A percentile compares a stretch with the other conserved stretches of the same genome.
These are phyloP conservation scores for Pulicaria dysenterica DNA, from an alignment of 129 eudicot species.

Conservation along the genomic window DNA sequence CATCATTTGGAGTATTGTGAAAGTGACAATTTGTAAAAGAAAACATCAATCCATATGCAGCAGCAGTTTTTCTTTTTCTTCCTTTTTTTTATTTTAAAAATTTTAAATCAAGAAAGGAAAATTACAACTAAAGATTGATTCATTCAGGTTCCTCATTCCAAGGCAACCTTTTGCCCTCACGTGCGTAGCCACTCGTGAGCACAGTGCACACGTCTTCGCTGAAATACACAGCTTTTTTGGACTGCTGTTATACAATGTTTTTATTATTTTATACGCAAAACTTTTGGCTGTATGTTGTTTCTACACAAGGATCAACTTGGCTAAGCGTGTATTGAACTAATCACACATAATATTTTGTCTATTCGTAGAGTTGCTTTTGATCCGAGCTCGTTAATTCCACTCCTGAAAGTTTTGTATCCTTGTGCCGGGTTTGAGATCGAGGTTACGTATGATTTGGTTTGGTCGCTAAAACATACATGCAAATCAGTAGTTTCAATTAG, in stretches of 20 bases:
- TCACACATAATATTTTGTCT: neutral
- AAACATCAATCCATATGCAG: constrained; percentile 46
- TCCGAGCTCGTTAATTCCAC: too few relatives aligned
- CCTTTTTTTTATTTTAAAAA: neutral
- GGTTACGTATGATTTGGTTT: too few relatives aligned
- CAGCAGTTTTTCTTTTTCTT: constrained; percentile 17
- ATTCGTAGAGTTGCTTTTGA: too few relatives aligned
- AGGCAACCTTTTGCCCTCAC: constrained; percentile 30
- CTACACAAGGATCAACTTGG: constrained; percentile 11
- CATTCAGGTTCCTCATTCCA: constrained; percentile 44
- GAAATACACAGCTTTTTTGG: constrained; percentile 5
- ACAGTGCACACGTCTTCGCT: constrained; percentile 36
- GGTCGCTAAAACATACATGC: too few relatives aligned
- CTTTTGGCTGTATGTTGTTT: constrained; percentile 21
- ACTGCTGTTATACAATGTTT: neutral
- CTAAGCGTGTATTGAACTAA: neutral
- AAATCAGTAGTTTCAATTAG: too few relatives aligned
- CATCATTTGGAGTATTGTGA: constrained; percentile 34
- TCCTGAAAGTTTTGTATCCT: too few relatives aligned
- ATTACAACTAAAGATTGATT: constrained; percentile 23
- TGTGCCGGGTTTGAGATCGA: too few relatives aligned
- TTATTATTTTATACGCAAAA: neutral
- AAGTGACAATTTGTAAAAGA: constrained; percentile 41
- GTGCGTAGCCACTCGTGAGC: constrained; percentile 36
- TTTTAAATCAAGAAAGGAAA: too few relatives aligned